phyloP scores from a whole-genome alignment of 331 rosid species.

The Malus hybrid region DNA sequence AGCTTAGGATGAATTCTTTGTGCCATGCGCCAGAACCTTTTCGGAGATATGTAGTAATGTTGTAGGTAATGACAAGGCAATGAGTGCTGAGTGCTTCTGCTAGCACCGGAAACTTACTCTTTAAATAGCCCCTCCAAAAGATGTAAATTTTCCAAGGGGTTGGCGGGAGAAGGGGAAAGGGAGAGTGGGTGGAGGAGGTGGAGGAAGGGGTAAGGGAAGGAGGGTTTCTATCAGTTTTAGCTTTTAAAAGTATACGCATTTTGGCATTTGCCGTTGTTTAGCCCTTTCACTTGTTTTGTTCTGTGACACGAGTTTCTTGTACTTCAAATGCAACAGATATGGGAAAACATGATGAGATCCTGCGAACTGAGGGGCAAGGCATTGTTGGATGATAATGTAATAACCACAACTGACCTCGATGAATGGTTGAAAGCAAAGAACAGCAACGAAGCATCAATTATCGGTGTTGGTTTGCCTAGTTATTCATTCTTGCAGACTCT shows the following conservation, averaged over 20 bases:
- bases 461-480: slow-evolving; percentile 71
- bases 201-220: not conserved
- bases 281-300: not conserved
- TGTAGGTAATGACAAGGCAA: not conserved
- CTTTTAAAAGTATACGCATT: too few species aligned
- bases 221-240: not conserved
- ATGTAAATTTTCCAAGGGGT: not conserved
- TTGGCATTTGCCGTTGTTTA: not conserved
- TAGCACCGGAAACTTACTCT: not conserved
- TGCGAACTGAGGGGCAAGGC: slow-evolving; percentile 66
- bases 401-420: slow-evolving; percentile 39
- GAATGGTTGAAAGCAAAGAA: slow-evolving; percentile 60
- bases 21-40: not conserved
- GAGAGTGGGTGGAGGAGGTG: not conserved
- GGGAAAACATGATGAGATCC: slow-evolving; percentile 57
- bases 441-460: slow-evolving; percentile 27
- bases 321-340: slow-evolving; percentile 39
- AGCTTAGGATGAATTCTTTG: not conserved
- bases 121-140: not conserved
- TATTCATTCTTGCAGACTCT: slow-evolving; percentile 59
- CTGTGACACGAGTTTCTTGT: not conserved
- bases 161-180: not conserved
- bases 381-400: slow-evolving; percentile 51
- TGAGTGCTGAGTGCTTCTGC: not conserved
- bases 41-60: not conserved